Evolutionary conservation across 805 yeast genomes (phyloP).

Genomic region (Starmerella asiatica): DNA sequence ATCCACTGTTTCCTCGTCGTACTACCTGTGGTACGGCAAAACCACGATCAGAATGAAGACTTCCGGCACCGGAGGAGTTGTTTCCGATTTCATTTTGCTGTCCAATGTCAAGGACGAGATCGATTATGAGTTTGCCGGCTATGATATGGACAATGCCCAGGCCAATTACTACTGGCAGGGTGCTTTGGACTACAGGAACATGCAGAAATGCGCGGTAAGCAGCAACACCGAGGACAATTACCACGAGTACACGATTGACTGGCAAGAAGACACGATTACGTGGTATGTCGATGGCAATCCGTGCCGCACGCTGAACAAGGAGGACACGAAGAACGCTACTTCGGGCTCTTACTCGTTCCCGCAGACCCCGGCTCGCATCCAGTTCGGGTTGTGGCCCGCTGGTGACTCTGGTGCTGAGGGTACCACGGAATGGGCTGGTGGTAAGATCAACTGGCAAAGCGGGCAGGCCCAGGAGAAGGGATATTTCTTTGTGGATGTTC

Average conservation of each 20-base stretch:
- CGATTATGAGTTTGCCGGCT: slow-evolving; percentile 79
- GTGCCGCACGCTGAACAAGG: slow-evolving; percentile 50
- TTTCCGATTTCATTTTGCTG: slow-evolving; percentile 66
- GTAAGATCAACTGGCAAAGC: slow-evolving; percentile 70
- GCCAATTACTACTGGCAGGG: slow-evolving; percentile 75
- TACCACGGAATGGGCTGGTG: slow-evolving; percentile 79
- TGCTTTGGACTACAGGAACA: slow-evolving; percentile 50
- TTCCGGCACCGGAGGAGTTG: slow-evolving; percentile 66
- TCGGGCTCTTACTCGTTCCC: slow-evolving; percentile 60
- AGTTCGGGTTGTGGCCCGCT: slow-evolving; percentile 46
- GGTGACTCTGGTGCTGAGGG: slow-evolving; percentile 40
- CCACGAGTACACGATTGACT: slow-evolving; percentile 67
- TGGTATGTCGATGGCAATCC: slow-evolving; percentile 64
- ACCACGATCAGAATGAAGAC: slow-evolving; percentile 55
- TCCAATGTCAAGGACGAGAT: slow-evolving; percentile 84
- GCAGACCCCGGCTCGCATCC: slow-evolving; percentile 79
- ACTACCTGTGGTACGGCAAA: slow-evolving; percentile 80
- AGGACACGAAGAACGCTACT: slow-evolving; percentile 46
- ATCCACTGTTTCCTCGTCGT: slow-evolving; percentile 65
- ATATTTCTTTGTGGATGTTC: slow-evolving; percentile 59
- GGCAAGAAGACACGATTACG: slow-evolving; percentile 56
- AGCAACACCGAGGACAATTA: slow-evolving; percentile 48
- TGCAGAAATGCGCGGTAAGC: slow-evolving; percentile 31
- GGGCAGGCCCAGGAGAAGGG: slow-evolving; percentile 61
- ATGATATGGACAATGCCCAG: slow-evolving; percentile 51